Evolutionary conservation across 208 protist genomes (phyloP).

Genomic region (Hexamita inflata): DNA sequence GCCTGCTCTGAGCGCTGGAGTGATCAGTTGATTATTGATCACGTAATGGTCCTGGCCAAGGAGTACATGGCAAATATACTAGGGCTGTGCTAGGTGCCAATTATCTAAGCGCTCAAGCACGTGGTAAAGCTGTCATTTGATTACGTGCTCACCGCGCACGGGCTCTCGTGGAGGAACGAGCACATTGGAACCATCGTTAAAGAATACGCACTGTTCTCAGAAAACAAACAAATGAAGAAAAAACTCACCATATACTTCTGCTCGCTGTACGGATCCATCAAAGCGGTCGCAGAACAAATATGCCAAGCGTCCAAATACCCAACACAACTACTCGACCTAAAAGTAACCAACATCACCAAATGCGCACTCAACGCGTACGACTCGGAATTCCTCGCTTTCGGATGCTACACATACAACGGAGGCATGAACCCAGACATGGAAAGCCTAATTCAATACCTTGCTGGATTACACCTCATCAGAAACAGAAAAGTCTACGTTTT

Average conservation of each 20-base stretch:
- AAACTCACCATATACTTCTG: no score
- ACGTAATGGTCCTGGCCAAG: neutral
- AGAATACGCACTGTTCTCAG: no score
- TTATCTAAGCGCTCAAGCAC: neutral
- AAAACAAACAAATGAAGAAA: no score
- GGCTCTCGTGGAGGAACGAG: neutral
- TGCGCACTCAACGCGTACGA: neutral
- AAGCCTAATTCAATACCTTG: neutral
- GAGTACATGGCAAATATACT: neutral
- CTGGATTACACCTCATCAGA: neutral
- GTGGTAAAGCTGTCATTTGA: neutral
- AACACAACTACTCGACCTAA: no score
- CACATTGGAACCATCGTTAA: no score
- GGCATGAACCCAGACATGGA: neutral
- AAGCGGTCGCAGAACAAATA: no score
- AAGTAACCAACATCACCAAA: neutral
- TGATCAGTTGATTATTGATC: neutral
- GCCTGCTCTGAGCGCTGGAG: neutral
- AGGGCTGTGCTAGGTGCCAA: neutral
- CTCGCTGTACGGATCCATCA: no score
- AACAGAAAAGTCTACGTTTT: no score
- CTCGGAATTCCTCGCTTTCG: neutral
- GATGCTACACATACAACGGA: neutral
- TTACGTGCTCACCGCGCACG: neutral
- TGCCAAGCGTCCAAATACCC: no score